These are phyloP conservation scores for Piromyces finnis DNA, from an alignment of 192 early-diverging fungal species.

Conservation along the genomic window DNA sequence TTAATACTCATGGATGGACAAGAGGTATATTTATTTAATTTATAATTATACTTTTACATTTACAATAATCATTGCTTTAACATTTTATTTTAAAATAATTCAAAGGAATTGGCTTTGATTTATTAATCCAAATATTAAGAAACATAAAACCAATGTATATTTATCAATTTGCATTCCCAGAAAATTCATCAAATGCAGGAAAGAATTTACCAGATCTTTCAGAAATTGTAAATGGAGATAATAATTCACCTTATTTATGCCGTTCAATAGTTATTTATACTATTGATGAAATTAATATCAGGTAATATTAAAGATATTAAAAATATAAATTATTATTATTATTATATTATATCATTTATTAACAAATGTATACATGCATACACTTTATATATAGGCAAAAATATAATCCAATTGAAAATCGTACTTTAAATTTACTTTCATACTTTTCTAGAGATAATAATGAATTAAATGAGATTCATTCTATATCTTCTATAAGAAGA, in stretches of 20 bases:
- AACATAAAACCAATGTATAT: slow-evolving; percentile 47
- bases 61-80: no score
- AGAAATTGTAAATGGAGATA: background rate
- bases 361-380: background rate
- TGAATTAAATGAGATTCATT: background rate
- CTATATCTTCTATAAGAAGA: background rate
- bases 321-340: background rate
- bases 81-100: slow-evolving; percentile 4
- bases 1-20: slow-evolving; percentile 92
- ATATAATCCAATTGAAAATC: background rate
- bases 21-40: slow-evolving; percentile 34
- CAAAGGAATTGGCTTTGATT: slow-evolving; percentile 57
- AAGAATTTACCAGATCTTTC: background rate
- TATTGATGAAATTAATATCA: background rate
- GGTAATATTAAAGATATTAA: background rate
- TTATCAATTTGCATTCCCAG: slow-evolving; percentile 18
- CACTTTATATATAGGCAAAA: background rate
- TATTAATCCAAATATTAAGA: slow-evolving; percentile 49
- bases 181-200: background rate
- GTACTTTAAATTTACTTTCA: background rate
- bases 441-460: background rate
- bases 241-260: background rate
- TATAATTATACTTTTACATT: no score
- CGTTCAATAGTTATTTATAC: background rate
- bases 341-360: background rate